phyloP scores from a whole-genome alignment of 768 basidiomycete species.

The Termitomyces eurrhizus region DNA sequence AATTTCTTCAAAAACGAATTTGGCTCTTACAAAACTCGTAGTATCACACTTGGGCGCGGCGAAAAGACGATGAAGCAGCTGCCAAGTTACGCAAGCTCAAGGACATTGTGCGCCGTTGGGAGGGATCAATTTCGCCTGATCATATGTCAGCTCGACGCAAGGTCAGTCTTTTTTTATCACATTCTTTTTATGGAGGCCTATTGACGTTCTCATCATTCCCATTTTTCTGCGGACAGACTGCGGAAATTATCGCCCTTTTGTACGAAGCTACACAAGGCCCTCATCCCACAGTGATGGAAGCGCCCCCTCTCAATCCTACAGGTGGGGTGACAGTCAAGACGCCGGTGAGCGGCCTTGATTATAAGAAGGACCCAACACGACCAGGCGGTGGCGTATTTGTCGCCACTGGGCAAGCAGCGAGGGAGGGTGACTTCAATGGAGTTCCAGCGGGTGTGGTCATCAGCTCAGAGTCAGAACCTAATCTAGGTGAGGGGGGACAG shows the following conservation, averaged over 20 bases:
- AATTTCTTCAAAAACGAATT: neutral
- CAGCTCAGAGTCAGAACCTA: slow-evolving; percentile 40
- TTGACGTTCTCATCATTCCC: neutral
- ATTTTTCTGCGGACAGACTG: slow-evolving; percentile 48
- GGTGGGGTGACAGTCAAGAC: slow-evolving; percentile 59
- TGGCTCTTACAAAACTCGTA: slow-evolving; percentile 25
- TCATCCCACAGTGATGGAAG: slow-evolving; percentile 40
- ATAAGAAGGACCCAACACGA: slow-evolving; percentile 73
- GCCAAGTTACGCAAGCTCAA: slow-evolving; percentile 73
- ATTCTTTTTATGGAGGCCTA: slow-evolving; percentile 16
- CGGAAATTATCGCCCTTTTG: slow-evolving; percentile 87
- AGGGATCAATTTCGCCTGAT: slow-evolving; percentile 79
- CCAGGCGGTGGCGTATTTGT: slow-evolving; percentile 89
- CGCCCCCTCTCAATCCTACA: slow-evolving; percentile 72
- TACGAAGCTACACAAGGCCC: slow-evolving; percentile 92
- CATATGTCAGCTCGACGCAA: slow-evolving; percentile 95
- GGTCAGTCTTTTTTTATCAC: slow-evolving; percentile 37
- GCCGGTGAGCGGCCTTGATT: slow-evolving; percentile 57
- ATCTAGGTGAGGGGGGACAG: slow-evolving; percentile 32
- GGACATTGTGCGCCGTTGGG: slow-evolving; percentile 87
- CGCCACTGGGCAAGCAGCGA: slow-evolving; percentile 47
- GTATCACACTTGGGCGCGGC: slow-evolving; percentile 93
- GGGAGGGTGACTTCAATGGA: slow-evolving; percentile 45
- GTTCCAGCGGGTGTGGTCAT: slow-evolving; percentile 56
- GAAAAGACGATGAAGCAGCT: slow-evolving; percentile 73